These are phyloP conservation scores for Colletotrichum horii DNA, from an alignment of 2,329 filamentous ascomycete species.

Conservation along the genomic window DNA sequence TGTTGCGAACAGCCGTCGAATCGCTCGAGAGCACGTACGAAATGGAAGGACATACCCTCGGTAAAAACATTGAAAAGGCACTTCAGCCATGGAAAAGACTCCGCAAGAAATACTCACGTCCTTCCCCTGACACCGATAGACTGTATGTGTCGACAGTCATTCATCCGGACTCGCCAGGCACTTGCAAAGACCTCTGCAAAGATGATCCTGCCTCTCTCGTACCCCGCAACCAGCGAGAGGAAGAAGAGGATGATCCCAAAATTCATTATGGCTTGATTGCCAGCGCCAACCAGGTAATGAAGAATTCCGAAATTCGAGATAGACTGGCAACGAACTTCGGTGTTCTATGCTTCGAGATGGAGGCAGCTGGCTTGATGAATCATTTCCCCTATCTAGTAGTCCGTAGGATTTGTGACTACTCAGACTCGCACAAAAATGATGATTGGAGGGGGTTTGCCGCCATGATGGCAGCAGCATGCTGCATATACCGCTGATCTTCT, in stretches of 20 bases:
- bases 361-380: too few relatives aligned
- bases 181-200: neutral
- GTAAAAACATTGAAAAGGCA: neutral
- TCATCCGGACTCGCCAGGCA: neutral
- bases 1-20: neutral
- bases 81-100: neutral
- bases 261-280: constrained; percentile 23
- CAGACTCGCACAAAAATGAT: too few relatives aligned
- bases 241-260: neutral
- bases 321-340: neutral
- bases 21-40: neutral
- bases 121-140: too few relatives aligned
- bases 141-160: too few relatives aligned
- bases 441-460: too few relatives aligned
- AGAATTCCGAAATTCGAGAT: constrained; percentile 20
- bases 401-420: too few relatives aligned
- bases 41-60: neutral
- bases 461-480: too few relatives aligned
- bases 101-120: neutral
- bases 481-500: too few relatives aligned
- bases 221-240: neutral
- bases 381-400: too few relatives aligned
- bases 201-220: neutral
- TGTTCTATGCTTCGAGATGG: constrained; percentile 38
- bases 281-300: constrained; percentile 22